Evolutionary conservation across 1,284 basidiomycete genomes (phyloP), one percentile per base, ranked within the genome.

Genomic region (Rhizoctonia solani): DNA sequence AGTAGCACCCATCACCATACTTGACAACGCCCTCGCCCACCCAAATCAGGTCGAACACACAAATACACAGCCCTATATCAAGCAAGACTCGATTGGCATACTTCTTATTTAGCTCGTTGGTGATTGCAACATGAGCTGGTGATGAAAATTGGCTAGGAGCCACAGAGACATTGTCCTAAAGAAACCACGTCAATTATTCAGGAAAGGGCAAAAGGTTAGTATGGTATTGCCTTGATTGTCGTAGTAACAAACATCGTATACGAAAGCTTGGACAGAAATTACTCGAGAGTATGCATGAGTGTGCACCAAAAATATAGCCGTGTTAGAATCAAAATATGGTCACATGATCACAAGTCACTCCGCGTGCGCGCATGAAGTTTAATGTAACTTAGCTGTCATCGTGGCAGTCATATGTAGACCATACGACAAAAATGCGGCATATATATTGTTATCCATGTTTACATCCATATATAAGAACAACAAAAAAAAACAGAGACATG

Each of bases 71-170:
- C 0, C 96, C 95, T 54, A 96, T 89, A 70, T 93, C 90, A 71
- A 93, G 90, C n/a, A 98, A 80, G 42, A 98, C 88, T 71, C 89
- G 86, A 77, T 98, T 98, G 6, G 95, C 90, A 72, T 95, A 98
- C 76, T 97, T 97, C 77, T 90, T 89, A 81, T 95, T 93, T 71
- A 95, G 82, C 75, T 92, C 91, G 58, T 87, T 83, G 4, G 82
- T 87, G 67, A 95, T 83, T 0, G 90, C 89, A 53, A 88, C 85
- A 55, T 88, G 87, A 49, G 85, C 81, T 0, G 88, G 87, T 2
- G 85, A 79, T 1, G 85, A 87, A 72, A 94, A 94, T 71, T 90
- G 83, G 6, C 83, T 81, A 2, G 92, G 90, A 66, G 90, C 87
- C 14, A 95, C 81, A 3, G 88, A 83, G 54, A 94, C 85, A 1